phyloP scores from a whole-genome alignment of 257 asterid genomes.

The Przewalskia tangutica region DNA sequence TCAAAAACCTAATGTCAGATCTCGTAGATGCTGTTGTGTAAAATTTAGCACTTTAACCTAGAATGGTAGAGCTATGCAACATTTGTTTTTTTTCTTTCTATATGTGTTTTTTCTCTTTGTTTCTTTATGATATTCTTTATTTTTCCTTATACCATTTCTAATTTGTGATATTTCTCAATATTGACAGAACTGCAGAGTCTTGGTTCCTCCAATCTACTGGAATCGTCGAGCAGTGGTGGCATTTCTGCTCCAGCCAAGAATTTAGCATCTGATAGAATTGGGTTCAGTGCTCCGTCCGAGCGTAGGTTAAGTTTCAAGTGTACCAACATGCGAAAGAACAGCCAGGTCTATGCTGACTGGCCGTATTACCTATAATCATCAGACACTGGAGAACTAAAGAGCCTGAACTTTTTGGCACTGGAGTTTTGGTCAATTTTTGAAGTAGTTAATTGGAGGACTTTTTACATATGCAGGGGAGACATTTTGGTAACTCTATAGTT shows the following conservation, averaged over 20 bases:
- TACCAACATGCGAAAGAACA: slow-evolving; percentile 18
- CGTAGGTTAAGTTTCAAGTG: slow-evolving; percentile 12
- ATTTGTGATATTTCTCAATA: slow-evolving; percentile 2
- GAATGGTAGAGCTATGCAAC: neutral
- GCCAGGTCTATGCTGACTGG: slow-evolving; percentile 40
- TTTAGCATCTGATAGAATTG: slow-evolving; percentile 5
- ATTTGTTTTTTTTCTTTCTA: neutral
- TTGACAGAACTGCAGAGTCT: slow-evolving; percentile 22
- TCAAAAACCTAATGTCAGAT: neutral
- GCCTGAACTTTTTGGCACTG: neutral
- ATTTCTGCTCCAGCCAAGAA: slow-evolving; percentile 3
- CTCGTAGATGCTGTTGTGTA: neutral
- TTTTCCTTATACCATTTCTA: neutral
- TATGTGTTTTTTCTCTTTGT: neutral
- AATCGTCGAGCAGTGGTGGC: neutral
- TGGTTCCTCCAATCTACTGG: slow-evolving; percentile 9
- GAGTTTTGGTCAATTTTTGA: neutral
- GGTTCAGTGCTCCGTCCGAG: slow-evolving; percentile 1
- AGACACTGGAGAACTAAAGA: neutral
- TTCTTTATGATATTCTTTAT: no score
- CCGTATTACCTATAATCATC: neutral
- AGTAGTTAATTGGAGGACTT: neutral
- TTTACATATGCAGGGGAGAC: neutral
- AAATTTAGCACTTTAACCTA: neutral
- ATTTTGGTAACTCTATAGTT: neutral